These are phyloP conservation scores for Dicorynia guianensis DNA, from an alignment of 306 rosid genomes.

Conservation along the genomic window DNA sequence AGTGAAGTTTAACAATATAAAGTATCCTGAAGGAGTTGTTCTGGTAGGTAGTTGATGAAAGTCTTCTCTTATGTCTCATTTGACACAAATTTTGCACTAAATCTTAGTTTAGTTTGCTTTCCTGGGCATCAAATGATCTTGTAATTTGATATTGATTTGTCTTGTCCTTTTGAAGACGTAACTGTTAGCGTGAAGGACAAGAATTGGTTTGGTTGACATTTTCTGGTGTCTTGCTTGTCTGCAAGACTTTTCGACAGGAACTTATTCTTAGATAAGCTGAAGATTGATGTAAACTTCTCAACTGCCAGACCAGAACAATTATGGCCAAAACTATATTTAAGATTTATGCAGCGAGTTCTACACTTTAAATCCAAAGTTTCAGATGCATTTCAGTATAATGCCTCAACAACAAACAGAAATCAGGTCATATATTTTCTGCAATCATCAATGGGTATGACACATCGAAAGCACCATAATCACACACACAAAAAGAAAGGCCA, in stretches of 20 bases:
- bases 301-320: conserved; percentile 37
- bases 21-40: conserved; percentile 18
- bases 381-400: conserved; percentile 18
- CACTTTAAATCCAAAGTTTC: not conserved
- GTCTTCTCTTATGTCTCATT: not conserved
- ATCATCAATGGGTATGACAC: conserved; percentile 40
- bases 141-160: conserved; percentile 11
- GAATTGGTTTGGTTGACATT: conserved; percentile 43
- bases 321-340: conserved; percentile 1
- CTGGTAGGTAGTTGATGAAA: conserved; percentile 40
- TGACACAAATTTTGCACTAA: conserved; percentile 20
- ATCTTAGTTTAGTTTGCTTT: conserved; percentile 9
- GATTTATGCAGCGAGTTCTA: conserved; percentile 11
- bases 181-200: conserved; percentile 41
- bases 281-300: conserved; percentile 41
- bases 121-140: not conserved
- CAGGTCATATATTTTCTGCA: conserved; percentile 26
- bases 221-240: conserved; percentile 37
- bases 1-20: conserved; percentile 35
- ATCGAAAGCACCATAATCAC: conserved; percentile 47
- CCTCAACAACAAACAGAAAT: conserved; percentile 43
- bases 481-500: conserved; percentile 7
- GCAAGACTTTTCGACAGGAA: conserved; percentile 38
- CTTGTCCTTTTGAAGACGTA: conserved; percentile 32
- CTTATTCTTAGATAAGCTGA: conserved; percentile 25